phyloP scores from a whole-genome alignment of 2,329 filamentous ascomycete genomes.

The Neocatenulostroma microsporum region DNA sequence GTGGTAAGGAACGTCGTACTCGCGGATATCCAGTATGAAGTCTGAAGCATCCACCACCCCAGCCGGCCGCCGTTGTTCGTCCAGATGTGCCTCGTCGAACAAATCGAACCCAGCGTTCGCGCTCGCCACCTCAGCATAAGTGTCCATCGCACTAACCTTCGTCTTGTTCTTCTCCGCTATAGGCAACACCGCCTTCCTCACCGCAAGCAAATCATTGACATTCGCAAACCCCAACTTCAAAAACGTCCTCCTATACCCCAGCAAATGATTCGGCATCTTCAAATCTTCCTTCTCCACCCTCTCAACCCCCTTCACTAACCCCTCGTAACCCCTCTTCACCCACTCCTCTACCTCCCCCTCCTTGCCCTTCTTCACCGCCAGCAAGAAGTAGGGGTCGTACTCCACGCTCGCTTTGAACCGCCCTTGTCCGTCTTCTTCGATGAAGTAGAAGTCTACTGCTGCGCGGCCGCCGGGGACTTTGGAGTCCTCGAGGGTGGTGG shows the following conservation, averaged over 20 bases:
- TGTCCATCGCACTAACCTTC: conserved; percentile 93
- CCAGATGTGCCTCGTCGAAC: conserved; percentile 76
- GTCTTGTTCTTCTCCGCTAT: conserved; percentile 96
- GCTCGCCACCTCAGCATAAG: conserved; percentile 93
- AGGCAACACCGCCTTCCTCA: conserved; percentile 74
- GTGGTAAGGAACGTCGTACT: conserved; percentile 99
- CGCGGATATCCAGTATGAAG: conserved; percentile 95
- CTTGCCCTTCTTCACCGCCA: conserved; percentile 78
- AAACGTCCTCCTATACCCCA: conserved; percentile 84
- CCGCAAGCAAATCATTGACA: conserved; percentile 76
- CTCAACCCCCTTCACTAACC: conserved; percentile 69
- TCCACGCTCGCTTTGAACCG: conserved; percentile 95
- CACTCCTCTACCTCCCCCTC: conserved; percentile 96
- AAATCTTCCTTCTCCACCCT: conserved; percentile 88
- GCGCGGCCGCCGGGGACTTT: conserved; percentile 76
- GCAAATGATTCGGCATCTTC: conserved; percentile 71
- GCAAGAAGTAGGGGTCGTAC: conserved; percentile 93
- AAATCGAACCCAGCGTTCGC: conserved; percentile 81
- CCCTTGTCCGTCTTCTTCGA: conserved; percentile 68
- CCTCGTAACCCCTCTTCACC: conserved; percentile 70
- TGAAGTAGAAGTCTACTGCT: conserved; percentile 94
- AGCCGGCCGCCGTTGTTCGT: conserved; percentile 71
- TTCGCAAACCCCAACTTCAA: conserved; percentile 82
- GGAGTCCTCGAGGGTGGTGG: conserved; percentile 77
- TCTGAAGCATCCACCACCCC: conserved; percentile 79